phyloP scores from a whole-genome alignment of 768 basidiomycete genomes.

The Tulasnella calospora region DNA sequence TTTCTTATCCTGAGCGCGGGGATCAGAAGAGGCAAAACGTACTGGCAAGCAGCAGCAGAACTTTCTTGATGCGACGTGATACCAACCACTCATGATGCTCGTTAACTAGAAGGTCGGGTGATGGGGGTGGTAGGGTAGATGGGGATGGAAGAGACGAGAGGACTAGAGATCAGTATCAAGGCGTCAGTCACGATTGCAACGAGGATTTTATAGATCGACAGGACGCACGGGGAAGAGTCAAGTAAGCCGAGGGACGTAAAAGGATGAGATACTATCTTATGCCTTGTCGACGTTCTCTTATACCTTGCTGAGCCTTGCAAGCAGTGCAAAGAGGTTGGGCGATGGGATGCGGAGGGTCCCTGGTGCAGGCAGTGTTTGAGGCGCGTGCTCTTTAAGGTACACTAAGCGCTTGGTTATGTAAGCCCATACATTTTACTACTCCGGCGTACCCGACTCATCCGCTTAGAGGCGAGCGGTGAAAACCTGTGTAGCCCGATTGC shows the following conservation, averaged over 20 bases:
- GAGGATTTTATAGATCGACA: neutral
- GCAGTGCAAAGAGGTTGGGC: slow-evolving; percentile 1
- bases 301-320: neutral
- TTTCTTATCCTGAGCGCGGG: neutral
- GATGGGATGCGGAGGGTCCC: neutral
- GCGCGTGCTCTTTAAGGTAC: neutral
- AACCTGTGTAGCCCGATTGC: neutral
- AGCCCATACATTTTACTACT: neutral
- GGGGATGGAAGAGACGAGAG: neutral
- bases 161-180: neutral
- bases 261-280: neutral
- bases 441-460: neutral
- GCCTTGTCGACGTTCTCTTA: neutral
- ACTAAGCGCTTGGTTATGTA: neutral
- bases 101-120: neutral
- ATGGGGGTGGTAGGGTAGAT: slow-evolving; percentile 3
- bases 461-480: neutral
- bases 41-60: slow-evolving; percentile 25
- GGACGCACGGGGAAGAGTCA: neutral
- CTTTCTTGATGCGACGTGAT: slow-evolving; percentile 24
- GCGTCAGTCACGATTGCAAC: slow-evolving; percentile 7
- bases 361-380: neutral
- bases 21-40: neutral
- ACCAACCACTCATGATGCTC: slow-evolving; percentile 20
- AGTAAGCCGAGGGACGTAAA: neutral